Conservation (phyloP, 2,329 filamentous ascomycete genomes). For the Davidsoniella virescens region DNA sequence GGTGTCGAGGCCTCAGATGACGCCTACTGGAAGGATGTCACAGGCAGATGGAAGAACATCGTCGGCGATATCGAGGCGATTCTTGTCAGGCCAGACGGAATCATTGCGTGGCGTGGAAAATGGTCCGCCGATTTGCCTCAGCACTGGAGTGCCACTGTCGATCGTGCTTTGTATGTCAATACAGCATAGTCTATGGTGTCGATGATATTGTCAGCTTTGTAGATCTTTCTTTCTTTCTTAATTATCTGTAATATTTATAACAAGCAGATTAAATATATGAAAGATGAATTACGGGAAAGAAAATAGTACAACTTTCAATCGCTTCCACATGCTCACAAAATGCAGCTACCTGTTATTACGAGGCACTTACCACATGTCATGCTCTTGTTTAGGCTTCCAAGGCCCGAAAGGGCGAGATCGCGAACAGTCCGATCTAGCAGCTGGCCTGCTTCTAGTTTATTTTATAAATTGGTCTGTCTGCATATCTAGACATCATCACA, state of each 20-base stretch:
- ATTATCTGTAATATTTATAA: no score
- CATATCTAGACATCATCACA: no score
- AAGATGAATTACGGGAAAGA: no score
- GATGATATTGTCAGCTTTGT: not conserved
- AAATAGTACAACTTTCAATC: no score
- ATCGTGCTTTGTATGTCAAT: not conserved
- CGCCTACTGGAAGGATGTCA: not conserved
- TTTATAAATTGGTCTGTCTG: no score
- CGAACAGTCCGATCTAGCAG: not conserved
- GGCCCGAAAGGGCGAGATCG: not conserved
- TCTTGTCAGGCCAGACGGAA: slow-evolving; percentile 3
- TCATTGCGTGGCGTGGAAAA: slow-evolving; percentile 7
- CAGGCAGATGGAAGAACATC: slow-evolving; percentile 1
- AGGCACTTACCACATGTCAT: no score
- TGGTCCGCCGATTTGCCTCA: not conserved
- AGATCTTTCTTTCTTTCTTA: not conserved
- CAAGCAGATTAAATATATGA: no score
- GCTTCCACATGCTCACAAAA: no score
- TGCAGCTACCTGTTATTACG: no score
- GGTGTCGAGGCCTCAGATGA: not conserved
- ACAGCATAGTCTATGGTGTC: not conserved
- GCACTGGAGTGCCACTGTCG: not conserved
- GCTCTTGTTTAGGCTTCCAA: not conserved
- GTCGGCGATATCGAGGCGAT: not conserved
- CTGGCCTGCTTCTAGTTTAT: no score